Evolutionary conservation across 2,329 filamentous ascomycete genomes (phyloP).

Genomic region (Thielaviopsis musarum): DNA sequence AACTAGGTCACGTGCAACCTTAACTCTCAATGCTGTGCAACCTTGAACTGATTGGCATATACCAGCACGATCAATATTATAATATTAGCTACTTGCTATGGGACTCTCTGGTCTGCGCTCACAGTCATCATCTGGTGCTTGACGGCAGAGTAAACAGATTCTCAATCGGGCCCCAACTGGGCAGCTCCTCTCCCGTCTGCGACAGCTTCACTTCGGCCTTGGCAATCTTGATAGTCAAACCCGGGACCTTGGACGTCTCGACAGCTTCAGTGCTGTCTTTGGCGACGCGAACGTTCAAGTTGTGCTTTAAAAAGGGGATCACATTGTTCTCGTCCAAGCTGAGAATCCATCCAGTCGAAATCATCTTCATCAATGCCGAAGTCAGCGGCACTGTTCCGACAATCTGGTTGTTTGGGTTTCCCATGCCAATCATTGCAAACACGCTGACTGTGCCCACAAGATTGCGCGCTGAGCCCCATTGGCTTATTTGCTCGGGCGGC

Average conservation of each 20-base stretch:
- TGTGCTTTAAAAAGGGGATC: constrained; percentile 24
- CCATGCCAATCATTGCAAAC: constrained; percentile 25
- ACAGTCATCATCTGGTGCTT: neutral
- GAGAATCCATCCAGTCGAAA: constrained; percentile 21
- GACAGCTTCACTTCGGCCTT: constrained; percentile 23
- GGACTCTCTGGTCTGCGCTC: neutral
- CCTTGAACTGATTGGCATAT: neutral
- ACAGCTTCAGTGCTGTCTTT: constrained; percentile 17
- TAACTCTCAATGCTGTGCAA: neutral
- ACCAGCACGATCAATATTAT: neutral
- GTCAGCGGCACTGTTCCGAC: constrained; percentile 33
- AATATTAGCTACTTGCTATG: neutral
- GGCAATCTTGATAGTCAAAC: constrained; percentile 21
- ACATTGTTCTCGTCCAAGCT: constrained; percentile 23
- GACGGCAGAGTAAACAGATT: constrained; percentile 12
- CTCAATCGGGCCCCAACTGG: constrained; percentile 21
- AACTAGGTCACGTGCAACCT: constrained; percentile 4
- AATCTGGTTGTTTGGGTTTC: constrained; percentile 15
- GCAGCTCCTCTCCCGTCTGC: constrained; percentile 19
- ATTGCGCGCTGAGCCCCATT: constrained; percentile 36
- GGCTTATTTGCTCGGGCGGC: constrained; percentile 24
- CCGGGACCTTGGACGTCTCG: constrained; percentile 17
- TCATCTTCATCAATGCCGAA: constrained; percentile 27
- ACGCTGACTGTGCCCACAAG: constrained; percentile 46
- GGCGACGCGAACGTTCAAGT: constrained; percentile 21